These are phyloP conservation scores for Gyrodon lividus DNA, from an alignment of 768 basidiomycete species.

Conservation along the genomic window DNA sequence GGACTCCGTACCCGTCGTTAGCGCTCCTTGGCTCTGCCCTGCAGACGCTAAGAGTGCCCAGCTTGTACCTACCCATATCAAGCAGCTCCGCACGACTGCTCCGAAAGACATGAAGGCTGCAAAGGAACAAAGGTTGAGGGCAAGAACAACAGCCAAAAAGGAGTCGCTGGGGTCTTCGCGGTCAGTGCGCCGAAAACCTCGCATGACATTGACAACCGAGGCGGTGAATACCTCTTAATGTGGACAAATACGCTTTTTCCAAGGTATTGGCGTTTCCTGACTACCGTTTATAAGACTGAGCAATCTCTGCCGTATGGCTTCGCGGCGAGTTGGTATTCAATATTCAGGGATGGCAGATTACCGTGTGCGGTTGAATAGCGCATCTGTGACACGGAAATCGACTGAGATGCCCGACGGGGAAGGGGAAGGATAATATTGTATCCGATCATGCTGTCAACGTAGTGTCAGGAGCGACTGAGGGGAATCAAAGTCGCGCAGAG, in stretches of 20 bases:
- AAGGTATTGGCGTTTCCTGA: too few relatives aligned
- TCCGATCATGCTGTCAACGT: too few relatives aligned
- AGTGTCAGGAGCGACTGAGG: too few relatives aligned
- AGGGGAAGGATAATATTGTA: too few relatives aligned
- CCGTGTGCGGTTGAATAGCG: too few relatives aligned
- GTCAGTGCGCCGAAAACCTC: slow-evolving; percentile 16
- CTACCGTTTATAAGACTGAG: not conserved
- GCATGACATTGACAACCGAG: slow-evolving; percentile 19
- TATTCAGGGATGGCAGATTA: too few relatives aligned
- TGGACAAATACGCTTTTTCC: not conserved
- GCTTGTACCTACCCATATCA: slow-evolving; percentile 73
- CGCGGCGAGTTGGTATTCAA: too few relatives aligned
- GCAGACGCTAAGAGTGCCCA: slow-evolving; percentile 10
- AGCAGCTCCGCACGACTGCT: slow-evolving; percentile 74
- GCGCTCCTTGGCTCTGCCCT: slow-evolving; percentile 64
- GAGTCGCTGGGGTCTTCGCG: slow-evolving; percentile 11
- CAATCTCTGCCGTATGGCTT: not conserved
- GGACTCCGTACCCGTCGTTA: slow-evolving; percentile 49
- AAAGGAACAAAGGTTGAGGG: slow-evolving; percentile 54
- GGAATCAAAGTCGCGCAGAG: too few relatives aligned
- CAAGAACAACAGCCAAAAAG: slow-evolving; percentile 47
- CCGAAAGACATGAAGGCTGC: slow-evolving; percentile 77
- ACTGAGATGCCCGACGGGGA: too few relatives aligned
- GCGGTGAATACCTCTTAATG: slow-evolving; percentile 3
- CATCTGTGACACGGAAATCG: too few relatives aligned